Percentiles rank a stretch among this genome's conserved stretches.
These are phyloP conservation scores for Ogataea paraovalis DNA, from an alignment of 805 yeast genomes.

Conservation along the genomic window DNA sequence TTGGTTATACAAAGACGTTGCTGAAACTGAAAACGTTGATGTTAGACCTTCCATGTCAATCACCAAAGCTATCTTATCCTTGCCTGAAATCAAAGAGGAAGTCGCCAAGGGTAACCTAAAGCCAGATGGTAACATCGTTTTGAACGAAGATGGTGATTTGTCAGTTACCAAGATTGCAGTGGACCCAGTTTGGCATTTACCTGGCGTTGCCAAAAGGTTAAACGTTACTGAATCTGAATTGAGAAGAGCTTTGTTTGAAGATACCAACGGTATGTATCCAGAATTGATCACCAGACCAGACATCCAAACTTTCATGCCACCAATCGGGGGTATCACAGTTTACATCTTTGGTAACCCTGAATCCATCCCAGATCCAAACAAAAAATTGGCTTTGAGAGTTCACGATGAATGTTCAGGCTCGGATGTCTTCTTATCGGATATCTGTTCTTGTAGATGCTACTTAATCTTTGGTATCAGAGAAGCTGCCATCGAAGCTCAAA, in stretches of 20 bases:
- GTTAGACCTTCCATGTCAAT: constrained; percentile 63
- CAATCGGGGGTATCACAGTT: constrained; percentile 65
- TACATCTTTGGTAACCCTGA: constrained; percentile 17
- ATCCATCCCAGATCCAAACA: constrained; percentile 36
- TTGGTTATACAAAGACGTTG: constrained; percentile 45
- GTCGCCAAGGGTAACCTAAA: constrained; percentile 47
- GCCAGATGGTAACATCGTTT: constrained; percentile 59
- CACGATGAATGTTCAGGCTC: constrained; percentile 72
- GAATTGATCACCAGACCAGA: constrained; percentile 66
- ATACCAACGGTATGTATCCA: constrained; percentile 53
- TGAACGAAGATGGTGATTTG: constrained; percentile 57
- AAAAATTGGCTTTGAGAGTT: constrained; percentile 51
- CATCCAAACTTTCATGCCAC: constrained; percentile 63
- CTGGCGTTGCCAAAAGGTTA: constrained; percentile 64
- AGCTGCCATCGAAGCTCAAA: constrained; percentile 65
- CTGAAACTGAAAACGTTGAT: constrained; percentile 46
- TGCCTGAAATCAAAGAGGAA: constrained; percentile 54
- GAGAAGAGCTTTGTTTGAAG: constrained; percentile 56
- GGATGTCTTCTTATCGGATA: constrained; percentile 65
- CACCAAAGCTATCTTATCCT: constrained; percentile 61
- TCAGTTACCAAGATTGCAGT: constrained; percentile 62
- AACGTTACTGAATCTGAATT: constrained; percentile 50
- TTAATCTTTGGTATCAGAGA: constrained; percentile 62
- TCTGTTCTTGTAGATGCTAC: constrained; percentile 68
- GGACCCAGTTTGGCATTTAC: constrained; percentile 69